These are phyloP conservation scores for Gaeumannomyces sp. DNA, from an alignment of 2,329 filamentous ascomycete species.

Conservation along the genomic window DNA sequence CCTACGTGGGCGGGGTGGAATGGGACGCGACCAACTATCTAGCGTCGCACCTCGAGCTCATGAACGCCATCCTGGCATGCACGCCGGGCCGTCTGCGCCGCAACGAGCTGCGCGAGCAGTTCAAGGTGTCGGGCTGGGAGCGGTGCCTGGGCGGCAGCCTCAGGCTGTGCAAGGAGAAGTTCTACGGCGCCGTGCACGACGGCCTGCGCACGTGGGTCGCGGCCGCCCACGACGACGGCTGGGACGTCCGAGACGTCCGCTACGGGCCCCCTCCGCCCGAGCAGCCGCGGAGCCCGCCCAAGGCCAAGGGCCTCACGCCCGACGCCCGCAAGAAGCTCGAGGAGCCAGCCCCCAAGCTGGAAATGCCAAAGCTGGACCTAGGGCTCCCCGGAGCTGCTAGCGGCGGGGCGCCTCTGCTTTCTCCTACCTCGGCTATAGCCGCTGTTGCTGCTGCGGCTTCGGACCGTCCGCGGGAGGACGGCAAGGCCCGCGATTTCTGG, in stretches of 20 bases:
- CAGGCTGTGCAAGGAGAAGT: constrained; percentile 93
- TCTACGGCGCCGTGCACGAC: constrained; percentile 88
- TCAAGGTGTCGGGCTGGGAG: constrained; percentile 84
- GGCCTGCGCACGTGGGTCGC: constrained; percentile 85
- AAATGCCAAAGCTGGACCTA: constrained; percentile 52
- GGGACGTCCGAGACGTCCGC: constrained; percentile 76
- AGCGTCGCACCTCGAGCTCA: constrained; percentile 82
- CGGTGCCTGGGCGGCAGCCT: constrained; percentile 79
- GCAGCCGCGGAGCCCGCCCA: constrained; percentile 29
- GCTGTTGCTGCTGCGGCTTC: neutral
- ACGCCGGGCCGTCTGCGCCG: constrained; percentile 64
- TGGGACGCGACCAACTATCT: constrained; percentile 99
- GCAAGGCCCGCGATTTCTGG: constrained; percentile 7
- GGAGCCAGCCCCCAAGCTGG: constrained; percentile 53
- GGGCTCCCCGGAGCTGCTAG: constrained; percentile 16
- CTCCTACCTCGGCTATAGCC: neutral
- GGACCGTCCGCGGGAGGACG: neutral
- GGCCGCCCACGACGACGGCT: constrained; percentile 79
- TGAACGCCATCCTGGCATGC: constrained; percentile 85
- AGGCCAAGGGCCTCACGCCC: constrained; percentile 20
- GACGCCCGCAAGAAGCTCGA: constrained; percentile 39
- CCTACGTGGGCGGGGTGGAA: constrained; percentile 94
- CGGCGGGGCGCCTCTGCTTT: neutral
- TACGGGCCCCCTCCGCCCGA: constrained; percentile 55
- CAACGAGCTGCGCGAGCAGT: constrained; percentile 69